Conservation (phyloP, 805 yeast species). For the Teunomyces tritomae region DNA sequence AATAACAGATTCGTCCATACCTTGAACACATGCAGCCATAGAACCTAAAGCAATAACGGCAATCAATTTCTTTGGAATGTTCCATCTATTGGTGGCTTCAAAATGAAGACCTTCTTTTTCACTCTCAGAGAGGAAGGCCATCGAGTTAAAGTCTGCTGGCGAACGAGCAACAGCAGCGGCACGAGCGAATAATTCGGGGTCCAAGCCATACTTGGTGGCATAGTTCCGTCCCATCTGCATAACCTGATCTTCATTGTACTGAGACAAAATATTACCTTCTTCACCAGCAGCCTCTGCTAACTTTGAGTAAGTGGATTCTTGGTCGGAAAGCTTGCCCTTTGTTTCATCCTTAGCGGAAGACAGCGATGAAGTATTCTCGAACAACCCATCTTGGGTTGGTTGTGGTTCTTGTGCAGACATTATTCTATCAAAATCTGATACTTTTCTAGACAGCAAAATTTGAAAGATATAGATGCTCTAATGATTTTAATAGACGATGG, state of each 20-base stretch:
- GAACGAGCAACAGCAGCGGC: constrained; percentile 60
- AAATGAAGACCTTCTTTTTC: constrained; percentile 49
- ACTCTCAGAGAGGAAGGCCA: constrained; percentile 46
- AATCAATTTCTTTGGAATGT: constrained; percentile 46
- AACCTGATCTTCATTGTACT: constrained; percentile 62
- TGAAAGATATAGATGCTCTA: not conserved
- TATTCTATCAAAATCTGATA: not conserved
- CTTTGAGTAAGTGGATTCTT: constrained; percentile 6
- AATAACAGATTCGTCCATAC: constrained; percentile 71
- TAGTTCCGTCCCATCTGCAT: constrained; percentile 69
- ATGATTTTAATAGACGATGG: not conserved
- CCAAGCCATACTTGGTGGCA: constrained; percentile 55
- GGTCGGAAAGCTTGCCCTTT: constrained; percentile 7
- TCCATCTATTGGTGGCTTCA: constrained; percentile 44
- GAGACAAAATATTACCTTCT: constrained; percentile 48
- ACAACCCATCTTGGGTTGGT: constrained; percentile 12
- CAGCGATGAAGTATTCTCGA: constrained; percentile 12
- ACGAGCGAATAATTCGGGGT: constrained; percentile 55
- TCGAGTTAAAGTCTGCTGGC: constrained; percentile 54
- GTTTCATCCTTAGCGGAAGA: constrained; percentile 11
- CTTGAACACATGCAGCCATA: constrained; percentile 70
- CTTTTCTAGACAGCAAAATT: not conserved
- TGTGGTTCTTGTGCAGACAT: not conserved
- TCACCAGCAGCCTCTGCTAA: constrained; percentile 11
- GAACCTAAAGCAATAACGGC: constrained; percentile 59